Conservation (phyloP, 2,329 filamentous ascomycete species). For the Cryphonectria naterciae region DNA sequence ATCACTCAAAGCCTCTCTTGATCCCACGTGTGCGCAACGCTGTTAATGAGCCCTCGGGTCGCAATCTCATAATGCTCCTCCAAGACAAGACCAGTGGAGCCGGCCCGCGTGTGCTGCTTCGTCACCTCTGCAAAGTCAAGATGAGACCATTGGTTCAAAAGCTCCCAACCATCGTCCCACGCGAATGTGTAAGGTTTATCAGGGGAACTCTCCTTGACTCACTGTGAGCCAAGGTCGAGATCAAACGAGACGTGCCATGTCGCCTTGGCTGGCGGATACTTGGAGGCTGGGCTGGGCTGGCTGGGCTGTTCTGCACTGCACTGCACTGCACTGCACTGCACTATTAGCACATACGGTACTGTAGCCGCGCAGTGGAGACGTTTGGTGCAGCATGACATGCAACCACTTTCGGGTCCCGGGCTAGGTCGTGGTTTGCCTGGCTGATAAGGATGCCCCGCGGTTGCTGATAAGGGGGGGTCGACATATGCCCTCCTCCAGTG, state of each 20-base stretch:
- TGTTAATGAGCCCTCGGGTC: background rate
- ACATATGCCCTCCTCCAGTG: background rate
- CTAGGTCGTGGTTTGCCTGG: background rate
- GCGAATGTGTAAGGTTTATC: background rate
- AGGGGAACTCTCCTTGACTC: background rate
- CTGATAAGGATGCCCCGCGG: constrained; percentile 26
- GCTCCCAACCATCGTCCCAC: background rate
- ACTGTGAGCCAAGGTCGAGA: background rate
- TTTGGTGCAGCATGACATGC: constrained; percentile 6
- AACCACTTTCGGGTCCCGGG: constrained; percentile 17
- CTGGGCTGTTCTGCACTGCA: background rate
- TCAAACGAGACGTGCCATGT: background rate
- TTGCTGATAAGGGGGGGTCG: constrained; percentile 13
- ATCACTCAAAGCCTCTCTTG: background rate
- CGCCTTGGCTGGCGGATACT: background rate
- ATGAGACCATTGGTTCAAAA: background rate
- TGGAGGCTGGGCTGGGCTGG: background rate
- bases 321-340: too few species aligned
- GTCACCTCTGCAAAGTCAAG: background rate
- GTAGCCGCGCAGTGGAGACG: background rate
- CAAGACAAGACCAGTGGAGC: background rate
- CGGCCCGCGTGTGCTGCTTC: background rate
- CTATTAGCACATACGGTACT: background rate
- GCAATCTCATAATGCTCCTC: background rate
- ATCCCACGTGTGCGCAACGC: background rate